Base-by-base conservation (phyloP, 225 moss, liverwort and hornwort genomes). In the Anthoceros angustus region DNA sequence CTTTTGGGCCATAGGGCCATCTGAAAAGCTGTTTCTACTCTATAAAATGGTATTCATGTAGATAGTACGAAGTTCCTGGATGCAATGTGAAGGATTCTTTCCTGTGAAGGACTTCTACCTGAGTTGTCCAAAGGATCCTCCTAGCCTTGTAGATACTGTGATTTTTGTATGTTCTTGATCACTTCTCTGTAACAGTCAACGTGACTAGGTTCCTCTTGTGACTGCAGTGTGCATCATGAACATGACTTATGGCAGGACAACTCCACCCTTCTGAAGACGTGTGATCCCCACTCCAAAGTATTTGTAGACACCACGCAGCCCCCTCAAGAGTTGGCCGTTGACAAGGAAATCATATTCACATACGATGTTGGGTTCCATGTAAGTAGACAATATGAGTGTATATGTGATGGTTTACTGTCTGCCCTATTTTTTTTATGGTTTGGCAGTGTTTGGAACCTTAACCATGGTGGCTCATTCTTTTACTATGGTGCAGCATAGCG, bases 351-450 rank as follows among this genome's bases (percentile, higher is more conserved):
- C 21, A 71, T 86, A 25, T 93, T 84, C 68, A 87, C 89, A 0
- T 93, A 89, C 63, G 93, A 93, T 70, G 86, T 93, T 4, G 63
- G 66, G 43, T 93, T 86, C 50, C 25, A 74, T 81, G 87, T 87
- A 72, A 50, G 72, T 42, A 63, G 55, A 7, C 10, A 55, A 15
- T 20, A 6, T 55, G 14, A 23, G 18, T 18, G 55, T 12, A 20
- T 55, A 50, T 50, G 55, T 23, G 55, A 0, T 18, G 55, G 2
- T 55, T 15, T 18, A 20, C 14, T 55, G n/a, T 55, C 23, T 20
- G 5, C 4, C 7, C 55, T 18, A 6, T 3, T 55, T 15, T 15
- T 18, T 55, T 9, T 8, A 0, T 18, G 7, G 16, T 18, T 55
- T 20, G 23, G 55, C 23, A 55, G 55, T 18, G 23, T 55, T 5